Evolutionary conservation across 1,284 basidiomycete genomes (phyloP).

Genomic region (Moniliophthora roreri): DNA sequence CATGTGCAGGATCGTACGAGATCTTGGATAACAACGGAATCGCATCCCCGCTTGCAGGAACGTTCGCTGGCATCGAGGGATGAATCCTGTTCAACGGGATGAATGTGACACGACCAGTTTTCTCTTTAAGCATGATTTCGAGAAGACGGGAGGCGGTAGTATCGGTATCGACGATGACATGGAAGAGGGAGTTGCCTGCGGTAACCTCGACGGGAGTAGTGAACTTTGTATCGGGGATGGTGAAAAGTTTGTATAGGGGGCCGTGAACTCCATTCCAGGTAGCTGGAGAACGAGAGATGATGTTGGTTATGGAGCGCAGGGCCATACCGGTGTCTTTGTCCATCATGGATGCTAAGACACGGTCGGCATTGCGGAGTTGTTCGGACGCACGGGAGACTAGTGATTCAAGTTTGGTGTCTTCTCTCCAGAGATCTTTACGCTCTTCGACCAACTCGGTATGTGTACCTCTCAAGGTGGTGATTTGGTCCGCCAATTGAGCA

Average conservation of each 20-base stretch:
- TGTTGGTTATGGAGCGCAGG: constrained; percentile 80
- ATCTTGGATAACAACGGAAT: constrained; percentile 88
- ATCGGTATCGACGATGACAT: constrained; percentile 96
- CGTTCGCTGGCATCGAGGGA: constrained; percentile 63
- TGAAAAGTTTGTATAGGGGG: constrained; percentile 92
- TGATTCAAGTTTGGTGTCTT: constrained; percentile 87
- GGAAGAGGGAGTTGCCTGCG: constrained; percentile 94
- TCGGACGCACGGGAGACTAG: constrained; percentile 76
- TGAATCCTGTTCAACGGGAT: constrained; percentile 98
- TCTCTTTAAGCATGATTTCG: constrained; percentile 90
- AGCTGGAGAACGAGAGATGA: constrained; percentile 61
- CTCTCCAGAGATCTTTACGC: constrained; percentile 93
- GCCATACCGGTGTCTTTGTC: constrained; percentile 95
- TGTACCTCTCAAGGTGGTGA: constrained; percentile 68
- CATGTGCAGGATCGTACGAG: constrained; percentile 64
- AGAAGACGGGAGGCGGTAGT: constrained; percentile 87
- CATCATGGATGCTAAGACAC: constrained; percentile 88
- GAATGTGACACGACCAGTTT: constrained; percentile 93
- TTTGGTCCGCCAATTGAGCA: constrained; percentile 66
- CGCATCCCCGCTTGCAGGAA: constrained; percentile 84
- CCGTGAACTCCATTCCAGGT: constrained; percentile 85
- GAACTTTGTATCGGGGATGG: constrained; percentile 87
- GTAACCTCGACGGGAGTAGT: constrained; percentile 94
- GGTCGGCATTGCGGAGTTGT: constrained; percentile 80
- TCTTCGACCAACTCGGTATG: constrained; percentile 75